Percentiles rank a stretch among this genome's conserved stretches.
These are phyloP conservation scores for Ramaria sp. DNA, from an alignment of 768 basidiomycete genomes.

Conservation along the genomic window DNA sequence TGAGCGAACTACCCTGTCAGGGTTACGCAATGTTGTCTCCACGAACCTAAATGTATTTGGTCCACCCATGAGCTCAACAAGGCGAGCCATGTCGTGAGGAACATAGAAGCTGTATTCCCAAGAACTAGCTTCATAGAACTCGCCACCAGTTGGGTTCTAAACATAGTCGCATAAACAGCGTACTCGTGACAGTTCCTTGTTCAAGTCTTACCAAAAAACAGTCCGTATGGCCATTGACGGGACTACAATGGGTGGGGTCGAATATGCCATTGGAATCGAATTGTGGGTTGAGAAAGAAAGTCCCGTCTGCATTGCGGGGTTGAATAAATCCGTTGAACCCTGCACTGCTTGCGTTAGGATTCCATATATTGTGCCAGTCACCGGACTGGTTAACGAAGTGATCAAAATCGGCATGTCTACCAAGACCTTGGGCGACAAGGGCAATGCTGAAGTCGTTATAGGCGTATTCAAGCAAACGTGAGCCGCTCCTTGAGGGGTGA, in stretches of 20 bases:
- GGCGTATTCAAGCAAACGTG: slow-evolving; percentile 13
- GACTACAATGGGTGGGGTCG: slow-evolving; percentile 12
- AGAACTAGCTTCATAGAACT: slow-evolving; percentile 11
- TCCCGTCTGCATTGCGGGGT: slow-evolving; percentile 11
- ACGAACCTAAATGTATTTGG: slow-evolving; percentile 6
- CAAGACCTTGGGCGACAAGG: slow-evolving; percentile 11
- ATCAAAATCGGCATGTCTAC: neutral
- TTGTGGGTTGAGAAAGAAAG: slow-evolving; percentile 7
- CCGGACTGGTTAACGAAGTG: slow-evolving; percentile 10
- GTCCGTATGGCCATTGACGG: slow-evolving; percentile 9
- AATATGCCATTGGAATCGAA: slow-evolving; percentile 2
- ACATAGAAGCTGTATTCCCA: slow-evolving; percentile 14
- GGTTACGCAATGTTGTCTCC: too few relatives aligned
- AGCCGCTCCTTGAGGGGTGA: slow-evolving; percentile 12
- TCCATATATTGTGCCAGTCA: slow-evolving; percentile 13
- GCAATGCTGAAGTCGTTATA: slow-evolving; percentile 15
- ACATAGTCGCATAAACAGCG: neutral
- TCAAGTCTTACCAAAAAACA: slow-evolving; percentile 10
- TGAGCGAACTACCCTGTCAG: too few relatives aligned
- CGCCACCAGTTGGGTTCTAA: slow-evolving; percentile 7
- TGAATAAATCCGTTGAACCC: slow-evolving; percentile 14
- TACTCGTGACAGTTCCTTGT: neutral
- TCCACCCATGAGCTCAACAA: slow-evolving; percentile 11
- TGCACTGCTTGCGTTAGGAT: slow-evolving; percentile 7
- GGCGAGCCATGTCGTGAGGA: slow-evolving; percentile 13